phyloP scores from a whole-genome alignment of 2,329 filamentous ascomycete species.

The Phoma herbarum region DNA sequence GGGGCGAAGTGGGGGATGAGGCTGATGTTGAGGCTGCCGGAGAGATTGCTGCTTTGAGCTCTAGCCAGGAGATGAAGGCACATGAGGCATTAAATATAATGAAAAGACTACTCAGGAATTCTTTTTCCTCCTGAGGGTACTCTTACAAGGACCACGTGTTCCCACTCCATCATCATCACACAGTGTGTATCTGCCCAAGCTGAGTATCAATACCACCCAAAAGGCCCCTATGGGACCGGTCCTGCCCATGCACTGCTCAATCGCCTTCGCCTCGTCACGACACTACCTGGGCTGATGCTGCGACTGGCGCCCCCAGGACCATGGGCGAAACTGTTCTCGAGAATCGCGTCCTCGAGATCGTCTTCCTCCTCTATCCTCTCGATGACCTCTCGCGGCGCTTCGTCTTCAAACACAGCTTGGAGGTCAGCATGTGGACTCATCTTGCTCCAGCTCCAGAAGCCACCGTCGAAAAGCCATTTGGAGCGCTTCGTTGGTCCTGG shows the following conservation, averaged over 20 bases:
- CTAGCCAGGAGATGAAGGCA: not conserved
- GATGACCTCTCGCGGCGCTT: conserved; percentile 67
- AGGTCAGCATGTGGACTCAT: conserved; percentile 77
- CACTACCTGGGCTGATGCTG: conserved; percentile 44
- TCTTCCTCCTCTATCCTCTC: conserved; percentile 60
- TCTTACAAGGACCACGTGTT: not conserved
- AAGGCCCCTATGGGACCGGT: conserved; percentile 13
- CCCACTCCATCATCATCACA: not conserved
- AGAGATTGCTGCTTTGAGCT: not conserved
- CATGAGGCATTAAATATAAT: not conserved
- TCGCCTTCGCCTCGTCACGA: conserved; percentile 42
- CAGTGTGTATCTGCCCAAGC: not conserved
- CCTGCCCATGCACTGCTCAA: conserved; percentile 50
- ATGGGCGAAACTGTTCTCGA: conserved; percentile 52
- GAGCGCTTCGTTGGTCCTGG: conserved; percentile 52
- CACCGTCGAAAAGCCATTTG: conserved; percentile 57
- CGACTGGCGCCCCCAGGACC: conserved; percentile 23
- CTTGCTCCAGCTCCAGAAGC: conserved; percentile 61
- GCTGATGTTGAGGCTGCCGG: not conserved
- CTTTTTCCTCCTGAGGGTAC: too few relatives aligned
- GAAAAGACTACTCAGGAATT: not conserved
- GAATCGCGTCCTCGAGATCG: conserved; percentile 56
- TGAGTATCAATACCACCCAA: not conserved
- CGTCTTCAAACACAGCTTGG: conserved; percentile 75
- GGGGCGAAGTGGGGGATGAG: conserved; percentile 17